Evolutionary conservation across 805 yeast genomes (phyloP).

Genomic region (Candida hungchunana): DNA sequence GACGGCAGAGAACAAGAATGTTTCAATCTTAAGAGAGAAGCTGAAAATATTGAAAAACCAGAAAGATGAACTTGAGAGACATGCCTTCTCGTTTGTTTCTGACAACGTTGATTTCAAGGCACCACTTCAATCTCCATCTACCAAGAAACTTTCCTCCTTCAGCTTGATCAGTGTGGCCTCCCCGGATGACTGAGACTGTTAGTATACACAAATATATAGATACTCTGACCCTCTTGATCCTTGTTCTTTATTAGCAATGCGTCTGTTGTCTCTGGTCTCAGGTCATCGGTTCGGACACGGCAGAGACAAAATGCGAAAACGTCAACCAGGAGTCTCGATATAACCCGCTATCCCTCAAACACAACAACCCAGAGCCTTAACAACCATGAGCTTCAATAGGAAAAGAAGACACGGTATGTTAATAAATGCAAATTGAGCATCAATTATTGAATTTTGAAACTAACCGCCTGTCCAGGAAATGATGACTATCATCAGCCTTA

Average conservation of each 20-base stretch:
- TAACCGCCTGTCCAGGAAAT: constrained; percentile 15
- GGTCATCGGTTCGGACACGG: too few species aligned
- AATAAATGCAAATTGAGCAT: too few species aligned
- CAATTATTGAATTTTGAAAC: neutral
- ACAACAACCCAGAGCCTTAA: too few species aligned
- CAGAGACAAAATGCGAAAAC: neutral
- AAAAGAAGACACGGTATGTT: constrained; percentile 28
- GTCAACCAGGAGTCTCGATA: constrained; percentile 22
- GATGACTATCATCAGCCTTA: constrained; percentile 24
- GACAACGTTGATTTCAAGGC: constrained; percentile 2
- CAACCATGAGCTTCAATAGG: constrained; percentile 23
- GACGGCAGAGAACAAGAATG: constrained; percentile 24
- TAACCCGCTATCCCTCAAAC: too few species aligned
- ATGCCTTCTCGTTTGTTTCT: constrained; percentile 3
- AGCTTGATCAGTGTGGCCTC: constrained; percentile 15
- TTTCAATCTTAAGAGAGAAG: constrained; percentile 24
- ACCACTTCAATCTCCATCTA: constrained; percentile 2
- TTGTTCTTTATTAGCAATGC: too few species aligned
- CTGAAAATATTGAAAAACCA: constrained; percentile 28
- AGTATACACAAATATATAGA: neutral
- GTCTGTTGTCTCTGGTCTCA: too few species aligned
- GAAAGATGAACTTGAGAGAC: constrained; percentile 27
- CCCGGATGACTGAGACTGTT: neutral
- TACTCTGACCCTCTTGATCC: too few species aligned
- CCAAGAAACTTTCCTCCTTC: constrained; percentile 15